These are phyloP conservation scores for Russula ochroleuca DNA, from an alignment of 768 basidiomycete species.

Conservation along the genomic window DNA sequence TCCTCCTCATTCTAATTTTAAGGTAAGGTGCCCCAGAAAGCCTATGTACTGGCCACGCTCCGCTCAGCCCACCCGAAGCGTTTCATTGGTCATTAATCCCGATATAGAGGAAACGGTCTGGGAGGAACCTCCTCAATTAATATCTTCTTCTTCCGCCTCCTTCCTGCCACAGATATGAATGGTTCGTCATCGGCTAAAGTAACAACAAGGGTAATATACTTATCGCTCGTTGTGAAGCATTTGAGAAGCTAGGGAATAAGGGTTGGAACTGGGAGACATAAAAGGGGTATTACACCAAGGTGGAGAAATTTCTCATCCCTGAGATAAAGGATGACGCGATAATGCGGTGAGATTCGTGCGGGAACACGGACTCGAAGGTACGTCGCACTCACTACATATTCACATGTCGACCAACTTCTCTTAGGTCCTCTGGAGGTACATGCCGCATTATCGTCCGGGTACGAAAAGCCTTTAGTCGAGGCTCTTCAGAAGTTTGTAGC, in stretches of 20 bases:
- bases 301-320: conserved; percentile 20
- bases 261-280: conserved; percentile 30
- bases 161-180: conserved; percentile 20
- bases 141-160: conserved; percentile 23
- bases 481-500: conserved; percentile 2
- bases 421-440: conserved; percentile 21
- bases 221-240: conserved; percentile 7
- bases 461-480: conserved; percentile 11
- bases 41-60: conserved; percentile 5
- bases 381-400: too few relatives aligned
- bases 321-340: not conserved
- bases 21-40: conserved; percentile 15
- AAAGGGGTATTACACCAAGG: conserved; percentile 25
- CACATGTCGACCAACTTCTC: not conserved
- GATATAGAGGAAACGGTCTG: conserved; percentile 29
- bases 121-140: conserved; percentile 30
- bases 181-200: conserved; percentile 15
- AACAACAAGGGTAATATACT: not conserved
- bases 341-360: conserved; percentile 4
- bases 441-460: not conserved
- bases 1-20: not conserved
- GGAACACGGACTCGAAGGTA: conserved; percentile 21
- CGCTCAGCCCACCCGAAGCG: too few relatives aligned
- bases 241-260: conserved; percentile 29
- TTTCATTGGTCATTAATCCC: not conserved